A percentile compares a stretch with the other conserved stretches of the same genome.
phyloP scores from a whole-genome alignment of 345 rosid genomes.

The sweet orange (Citrus sinensis) region DNA sequence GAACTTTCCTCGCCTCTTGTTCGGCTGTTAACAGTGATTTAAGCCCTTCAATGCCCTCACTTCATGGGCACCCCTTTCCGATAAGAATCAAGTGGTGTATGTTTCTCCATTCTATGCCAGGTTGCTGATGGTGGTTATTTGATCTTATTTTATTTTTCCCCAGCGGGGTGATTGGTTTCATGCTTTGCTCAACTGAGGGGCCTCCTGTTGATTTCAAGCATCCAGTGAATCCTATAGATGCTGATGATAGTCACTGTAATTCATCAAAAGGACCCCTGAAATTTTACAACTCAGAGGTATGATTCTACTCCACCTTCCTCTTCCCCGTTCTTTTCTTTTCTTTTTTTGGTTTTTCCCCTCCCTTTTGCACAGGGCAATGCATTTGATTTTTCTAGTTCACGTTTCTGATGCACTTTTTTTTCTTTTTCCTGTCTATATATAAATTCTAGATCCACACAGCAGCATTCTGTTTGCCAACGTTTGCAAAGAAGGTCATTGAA shows the following conservation, averaged over 20 bases:
- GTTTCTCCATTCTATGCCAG: neutral
- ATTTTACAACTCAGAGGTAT: constrained; percentile 84
- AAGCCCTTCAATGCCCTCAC: neutral
- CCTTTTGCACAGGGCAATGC: neutral
- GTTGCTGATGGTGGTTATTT: constrained; percentile 8
- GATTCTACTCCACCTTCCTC: neutral
- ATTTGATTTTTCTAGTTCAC: neutral
- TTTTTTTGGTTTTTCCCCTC: no score
- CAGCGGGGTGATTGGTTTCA: constrained; percentile 96
- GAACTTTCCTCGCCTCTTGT: neutral
- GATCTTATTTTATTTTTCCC: neutral
- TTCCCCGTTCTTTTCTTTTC: no score
- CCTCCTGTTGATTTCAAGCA: constrained; percentile 85
- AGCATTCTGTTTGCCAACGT: constrained; percentile 89
- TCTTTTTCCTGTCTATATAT: neutral
- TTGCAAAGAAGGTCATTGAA: constrained; percentile 86
- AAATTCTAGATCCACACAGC: constrained; percentile 79
- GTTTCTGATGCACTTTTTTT: neutral
- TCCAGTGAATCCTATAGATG: constrained; percentile 69
- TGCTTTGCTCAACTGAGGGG: constrained; percentile 96
- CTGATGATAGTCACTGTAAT: constrained; percentile 24
- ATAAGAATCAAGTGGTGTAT: neutral
- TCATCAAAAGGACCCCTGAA: constrained; percentile 55
- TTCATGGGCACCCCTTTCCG: neutral
- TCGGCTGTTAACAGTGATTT: no score